Conservation (phyloP, 1,139 yeast species). For the Magnusiomyces fungicola region DNA sequence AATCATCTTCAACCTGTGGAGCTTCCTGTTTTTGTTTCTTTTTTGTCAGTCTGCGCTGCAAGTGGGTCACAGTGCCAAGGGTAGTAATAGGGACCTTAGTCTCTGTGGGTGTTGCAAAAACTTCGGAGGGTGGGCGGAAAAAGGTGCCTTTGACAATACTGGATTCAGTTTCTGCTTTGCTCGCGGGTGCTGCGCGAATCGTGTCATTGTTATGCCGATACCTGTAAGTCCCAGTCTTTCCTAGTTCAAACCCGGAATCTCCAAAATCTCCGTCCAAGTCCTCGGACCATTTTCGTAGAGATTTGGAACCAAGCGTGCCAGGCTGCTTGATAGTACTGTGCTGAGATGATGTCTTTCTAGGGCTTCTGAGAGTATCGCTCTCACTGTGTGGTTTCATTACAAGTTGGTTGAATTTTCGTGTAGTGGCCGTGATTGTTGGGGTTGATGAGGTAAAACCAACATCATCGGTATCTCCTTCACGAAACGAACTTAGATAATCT, state of each 20-base stretch:
- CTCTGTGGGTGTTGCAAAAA: neutral
- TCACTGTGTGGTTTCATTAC: neutral
- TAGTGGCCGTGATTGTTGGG: neutral
- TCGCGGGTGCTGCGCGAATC: slow-evolving; percentile 6
- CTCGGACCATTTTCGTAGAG: slow-evolving; percentile 2
- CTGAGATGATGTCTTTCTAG: neutral
- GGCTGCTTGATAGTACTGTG: neutral
- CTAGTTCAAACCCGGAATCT: neutral
- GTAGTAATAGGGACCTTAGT: neutral
- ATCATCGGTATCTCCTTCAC: slow-evolving; percentile 12
- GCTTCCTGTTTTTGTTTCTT: neutral
- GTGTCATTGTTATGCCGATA: neutral
- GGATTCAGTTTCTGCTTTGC: slow-evolving; percentile 2
- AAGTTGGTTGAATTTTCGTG: neutral
- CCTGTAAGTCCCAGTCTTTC: neutral
- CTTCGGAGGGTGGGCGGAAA: slow-evolving; percentile 12
- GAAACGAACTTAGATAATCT: slow-evolving; percentile 10
- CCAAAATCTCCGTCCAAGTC: neutral
- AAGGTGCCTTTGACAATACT: slow-evolving; percentile 14
- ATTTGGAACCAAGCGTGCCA: neutral
- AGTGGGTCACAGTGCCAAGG: neutral
- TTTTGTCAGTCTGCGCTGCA: slow-evolving; percentile 2
- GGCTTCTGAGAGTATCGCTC: too few relatives aligned
- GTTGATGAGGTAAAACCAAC: neutral
- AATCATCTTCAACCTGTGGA: slow-evolving; percentile 10